phyloP scores from a whole-genome alignment of 352 stramenopile genomes.

The Pythium aristosporum region DNA sequence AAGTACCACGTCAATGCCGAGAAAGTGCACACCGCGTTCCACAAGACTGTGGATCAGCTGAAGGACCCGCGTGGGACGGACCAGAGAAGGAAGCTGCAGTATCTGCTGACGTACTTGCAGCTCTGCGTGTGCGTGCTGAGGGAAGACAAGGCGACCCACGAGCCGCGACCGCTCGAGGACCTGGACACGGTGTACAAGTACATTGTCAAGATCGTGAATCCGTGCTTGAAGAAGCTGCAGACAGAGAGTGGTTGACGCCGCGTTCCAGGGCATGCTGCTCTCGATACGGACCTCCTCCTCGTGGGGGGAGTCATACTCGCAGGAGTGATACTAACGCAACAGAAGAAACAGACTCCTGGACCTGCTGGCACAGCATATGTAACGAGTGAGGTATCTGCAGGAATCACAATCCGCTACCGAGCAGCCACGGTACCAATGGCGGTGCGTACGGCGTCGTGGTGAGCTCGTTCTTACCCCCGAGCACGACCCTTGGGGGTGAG shows the following conservation, averaged over 20 bases:
- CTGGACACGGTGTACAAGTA: conserved; percentile 90
- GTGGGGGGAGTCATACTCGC: too few species aligned
- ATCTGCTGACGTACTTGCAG: conserved; percentile 82
- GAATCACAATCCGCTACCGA: too few species aligned
- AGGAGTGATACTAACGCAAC: too few species aligned
- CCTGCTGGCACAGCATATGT: too few species aligned
- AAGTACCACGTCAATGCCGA: conserved; percentile 86
- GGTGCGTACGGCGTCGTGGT: too few species aligned
- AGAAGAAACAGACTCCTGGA: too few species aligned
- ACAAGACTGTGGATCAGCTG: conserved; percentile 89
- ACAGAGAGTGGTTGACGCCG: conserved; percentile 76
- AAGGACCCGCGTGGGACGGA: conserved; percentile 84
- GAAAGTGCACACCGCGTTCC: conserved; percentile 84
- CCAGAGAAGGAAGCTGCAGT: conserved; percentile 85
- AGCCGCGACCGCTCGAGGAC: conserved; percentile 76
- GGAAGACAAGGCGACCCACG: conserved; percentile 70
- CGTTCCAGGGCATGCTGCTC: too few species aligned
- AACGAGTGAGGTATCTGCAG: too few species aligned
- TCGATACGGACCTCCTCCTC: too few species aligned
- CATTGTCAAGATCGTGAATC: conserved; percentile 87
- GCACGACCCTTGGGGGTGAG: too few species aligned
- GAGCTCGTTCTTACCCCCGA: too few species aligned
- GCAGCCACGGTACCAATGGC: too few species aligned
- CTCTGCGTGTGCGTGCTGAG: conserved; percentile 76
- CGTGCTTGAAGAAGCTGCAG: conserved; percentile 84